Conservation (phyloP, 306 rosid genomes). For the Gleditsia sinensis region DNA sequence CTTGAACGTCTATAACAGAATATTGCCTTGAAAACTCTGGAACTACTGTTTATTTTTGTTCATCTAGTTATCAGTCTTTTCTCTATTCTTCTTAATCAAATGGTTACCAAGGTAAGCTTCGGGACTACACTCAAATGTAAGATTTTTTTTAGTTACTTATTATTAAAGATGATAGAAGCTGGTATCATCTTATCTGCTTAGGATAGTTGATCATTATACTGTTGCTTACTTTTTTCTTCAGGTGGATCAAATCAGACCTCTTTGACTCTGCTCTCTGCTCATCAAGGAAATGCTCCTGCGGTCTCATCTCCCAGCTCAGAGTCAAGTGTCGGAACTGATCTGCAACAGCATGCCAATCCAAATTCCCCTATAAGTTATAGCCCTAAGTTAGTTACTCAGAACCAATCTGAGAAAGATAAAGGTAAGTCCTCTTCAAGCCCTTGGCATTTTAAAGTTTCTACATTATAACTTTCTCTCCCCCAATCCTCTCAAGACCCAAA, state of each 20-base stretch:
- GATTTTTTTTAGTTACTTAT: not conserved
- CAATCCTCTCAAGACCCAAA: not conserved
- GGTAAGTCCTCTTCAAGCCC: slow-evolving; percentile 34
- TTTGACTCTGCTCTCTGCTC: slow-evolving; percentile 31
- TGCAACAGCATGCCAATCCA: slow-evolving; percentile 33
- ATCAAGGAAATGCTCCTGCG: slow-evolving; percentile 25
- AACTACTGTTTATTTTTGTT: slow-evolving; percentile 9
- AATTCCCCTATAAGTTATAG: slow-evolving; percentile 1
- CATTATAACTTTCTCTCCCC: not conserved
- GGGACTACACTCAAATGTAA: not conserved
- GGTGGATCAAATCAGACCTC: slow-evolving; percentile 49
- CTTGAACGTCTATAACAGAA: no score
- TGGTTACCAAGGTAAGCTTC: not conserved
- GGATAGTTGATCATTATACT: slow-evolving; percentile 6
- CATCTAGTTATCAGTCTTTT: not conserved
- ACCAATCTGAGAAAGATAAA: slow-evolving; percentile 22
- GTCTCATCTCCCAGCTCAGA: slow-evolving; percentile 31
- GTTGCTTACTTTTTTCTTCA: slow-evolving; percentile 25
- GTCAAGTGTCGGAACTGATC: slow-evolving; percentile 34
- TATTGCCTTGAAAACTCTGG: not conserved
- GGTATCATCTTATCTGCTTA: slow-evolving; percentile 3
- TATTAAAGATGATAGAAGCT: slow-evolving; percentile 1
- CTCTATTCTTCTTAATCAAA: not conserved
- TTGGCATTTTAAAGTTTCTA: not conserved
- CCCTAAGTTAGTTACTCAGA: slow-evolving; percentile 3